Base-by-base conservation (phyloP, 2,329 filamentous ascomycete genomes). In the Fusarium nurragi region DNA sequence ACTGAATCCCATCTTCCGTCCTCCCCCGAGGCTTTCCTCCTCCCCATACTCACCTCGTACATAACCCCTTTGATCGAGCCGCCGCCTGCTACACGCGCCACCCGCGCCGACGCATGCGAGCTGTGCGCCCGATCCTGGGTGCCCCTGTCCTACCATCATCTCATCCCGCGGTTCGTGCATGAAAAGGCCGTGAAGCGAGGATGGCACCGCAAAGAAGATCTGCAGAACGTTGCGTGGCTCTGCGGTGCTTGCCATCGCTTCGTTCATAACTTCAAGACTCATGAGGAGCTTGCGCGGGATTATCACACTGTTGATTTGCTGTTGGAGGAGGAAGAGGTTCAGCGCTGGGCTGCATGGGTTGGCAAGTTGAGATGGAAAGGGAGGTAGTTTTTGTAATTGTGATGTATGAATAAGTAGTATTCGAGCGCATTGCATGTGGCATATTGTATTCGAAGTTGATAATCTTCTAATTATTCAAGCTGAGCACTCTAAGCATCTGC, bases 201-300 rank as follows among this genome's bases (percentile, higher is more conserved):
- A 2, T 96, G 92, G 92, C 91, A 94, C 79, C 84, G 84, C 5
- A 86, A 88, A 63, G 90, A 91, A 75, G 86, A 88, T 77, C 75
- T 96, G 75, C 87, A 91, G 71, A 93, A 88, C 73, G 93, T 95
- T 19, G 92, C 93, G 13, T 96, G 92, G 92, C 77, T 97, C 67
- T 96, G 93, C 77, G 83, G 92, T 46, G 90, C 92, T 4, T 97
- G 93, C 71, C 93, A 97, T 79, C 86, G 84, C 38, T 93, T 92
- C 74, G 91, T 96, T 74, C 93, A 96, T 79, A 80, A 86, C 36
- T 86, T 93, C 72, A 89, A 87, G 30, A 82, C 79, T 6, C 92
- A 95, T 73, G 92, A 96, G 81, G 91, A 91, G 69, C 78, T 97
- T 67, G 93, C 92, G 14, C 82, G 84, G 68, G 79, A 88, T 51